Conservation (phyloP, 2,329 filamentous ascomycete genomes). For the Alternaria sp. region DNA sequence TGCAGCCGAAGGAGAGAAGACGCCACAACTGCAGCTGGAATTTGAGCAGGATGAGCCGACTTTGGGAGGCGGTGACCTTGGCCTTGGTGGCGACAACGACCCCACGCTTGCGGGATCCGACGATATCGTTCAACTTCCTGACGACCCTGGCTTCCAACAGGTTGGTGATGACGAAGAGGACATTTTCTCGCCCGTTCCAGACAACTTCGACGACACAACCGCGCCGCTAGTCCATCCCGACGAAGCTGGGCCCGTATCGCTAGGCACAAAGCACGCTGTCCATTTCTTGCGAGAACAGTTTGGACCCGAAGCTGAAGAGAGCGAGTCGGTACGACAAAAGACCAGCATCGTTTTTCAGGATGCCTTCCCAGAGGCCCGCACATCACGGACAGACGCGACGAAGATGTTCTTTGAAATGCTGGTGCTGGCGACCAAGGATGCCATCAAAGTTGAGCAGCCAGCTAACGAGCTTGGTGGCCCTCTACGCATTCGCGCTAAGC, state of each 20-base stretch:
- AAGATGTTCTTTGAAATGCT: slow-evolving; percentile 99
- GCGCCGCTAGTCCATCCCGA: slow-evolving; percentile 77
- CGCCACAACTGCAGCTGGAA: slow-evolving; percentile 71
- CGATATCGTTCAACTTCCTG: slow-evolving; percentile 39
- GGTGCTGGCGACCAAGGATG: slow-evolving; percentile 95
- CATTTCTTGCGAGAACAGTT: slow-evolving; percentile 92
- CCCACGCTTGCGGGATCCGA: slow-evolving; percentile 33
- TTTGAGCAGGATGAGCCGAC: slow-evolving; percentile 58
- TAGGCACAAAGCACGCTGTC: slow-evolving; percentile 94
- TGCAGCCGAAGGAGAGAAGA: slow-evolving; percentile 61
- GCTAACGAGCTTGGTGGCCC: slow-evolving; percentile 73
- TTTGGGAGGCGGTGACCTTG: slow-evolving; percentile 50
- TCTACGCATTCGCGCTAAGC: slow-evolving; percentile 86
- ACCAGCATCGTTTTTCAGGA: slow-evolving; percentile 87
- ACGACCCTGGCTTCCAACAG: slow-evolving; percentile 31
- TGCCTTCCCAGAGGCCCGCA: slow-evolving; percentile 79
- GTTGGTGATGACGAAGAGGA: slow-evolving; percentile 47
- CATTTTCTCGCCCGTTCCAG: slow-evolving; percentile 43
- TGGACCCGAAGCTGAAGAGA: slow-evolving; percentile 72
- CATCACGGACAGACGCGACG: slow-evolving; percentile 87
- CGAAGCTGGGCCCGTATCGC: slow-evolving; percentile 83
- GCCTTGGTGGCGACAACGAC: slow-evolving; percentile 50
- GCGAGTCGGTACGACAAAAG: slow-evolving; percentile 73
- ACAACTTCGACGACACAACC: slow-evolving; percentile 80
- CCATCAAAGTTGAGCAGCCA: slow-evolving; percentile 92